Evolutionary conservation across 768 basidiomycete species (phyloP).

Genomic region (Pholiota microspora): DNA sequence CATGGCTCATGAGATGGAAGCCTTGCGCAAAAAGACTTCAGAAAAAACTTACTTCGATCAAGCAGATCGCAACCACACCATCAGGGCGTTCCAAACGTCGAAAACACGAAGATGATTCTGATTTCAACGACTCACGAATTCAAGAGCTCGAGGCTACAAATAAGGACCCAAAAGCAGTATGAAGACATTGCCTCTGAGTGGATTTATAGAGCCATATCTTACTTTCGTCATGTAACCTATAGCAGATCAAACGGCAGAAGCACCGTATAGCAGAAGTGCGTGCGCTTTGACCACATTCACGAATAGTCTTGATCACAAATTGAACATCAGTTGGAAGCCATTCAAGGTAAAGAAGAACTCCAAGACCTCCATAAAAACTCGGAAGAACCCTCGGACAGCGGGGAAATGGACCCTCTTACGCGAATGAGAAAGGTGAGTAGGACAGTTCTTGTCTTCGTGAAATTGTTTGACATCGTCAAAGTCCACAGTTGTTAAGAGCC

Average conservation of each 20-base stretch:
- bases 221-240: not conserved
- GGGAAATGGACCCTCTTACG: conserved; percentile 26
- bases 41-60: conserved; percentile 5
- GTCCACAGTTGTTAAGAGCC: conserved; percentile 33
- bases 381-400: conserved; percentile 21
- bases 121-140: not conserved
- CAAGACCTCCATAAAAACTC: conserved; percentile 29
- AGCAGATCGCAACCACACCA: not conserved
- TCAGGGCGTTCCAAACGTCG: not conserved
- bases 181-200: not conserved
- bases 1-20: conserved; percentile 13
- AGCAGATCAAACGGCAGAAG: conserved; percentile 21
- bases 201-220: not conserved
- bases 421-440: conserved; percentile 39
- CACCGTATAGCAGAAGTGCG: conserved; percentile 24
- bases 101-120: not conserved
- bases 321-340: not conserved
- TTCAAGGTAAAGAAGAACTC: conserved; percentile 25
- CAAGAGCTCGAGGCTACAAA: not conserved
- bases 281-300: not conserved
- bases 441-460: not conserved
- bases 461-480: not conserved
- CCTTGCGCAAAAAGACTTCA: conserved; percentile 17
- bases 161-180: not conserved
- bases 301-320: not conserved